phyloP scores from a whole-genome alignment of 805 yeast species.

The Candida patagonica region DNA sequence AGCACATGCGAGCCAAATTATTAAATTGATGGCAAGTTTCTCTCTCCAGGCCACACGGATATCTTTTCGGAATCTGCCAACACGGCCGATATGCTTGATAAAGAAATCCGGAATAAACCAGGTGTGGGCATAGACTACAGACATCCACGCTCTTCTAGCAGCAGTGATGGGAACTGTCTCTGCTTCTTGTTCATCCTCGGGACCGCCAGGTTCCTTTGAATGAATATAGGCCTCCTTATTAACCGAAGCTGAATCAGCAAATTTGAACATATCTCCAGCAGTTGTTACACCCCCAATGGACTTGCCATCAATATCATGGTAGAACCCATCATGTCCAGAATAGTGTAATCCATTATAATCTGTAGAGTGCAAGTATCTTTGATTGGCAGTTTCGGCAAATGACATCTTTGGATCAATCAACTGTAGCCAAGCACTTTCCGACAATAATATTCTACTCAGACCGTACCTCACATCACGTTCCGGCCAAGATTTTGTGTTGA shows the following conservation, averaged over 20 bases:
- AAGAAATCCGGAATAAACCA: slow-evolving; percentile 34
- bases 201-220: slow-evolving; percentile 24
- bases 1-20: slow-evolving; percentile 33
- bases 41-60: slow-evolving; percentile 36
- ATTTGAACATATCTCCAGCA: slow-evolving; percentile 28
- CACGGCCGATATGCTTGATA: slow-evolving; percentile 24
- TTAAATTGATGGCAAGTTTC: slow-evolving; percentile 33
- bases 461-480: slow-evolving; percentile 32
- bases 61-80: slow-evolving; percentile 28
- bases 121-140: slow-evolving; percentile 29
- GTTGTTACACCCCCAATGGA: slow-evolving; percentile 26
- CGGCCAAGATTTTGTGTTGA: slow-evolving; percentile 27
- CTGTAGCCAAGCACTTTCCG: slow-evolving; percentile 33
- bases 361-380: slow-evolving; percentile 20
- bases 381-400: slow-evolving; percentile 27
- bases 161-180: slow-evolving; percentile 24
- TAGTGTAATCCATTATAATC: slow-evolving; percentile 13
- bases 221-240: slow-evolving; percentile 22
- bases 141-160: slow-evolving; percentile 30
- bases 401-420: slow-evolving; percentile 30
- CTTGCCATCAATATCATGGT: slow-evolving; percentile 27
- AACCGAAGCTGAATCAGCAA: slow-evolving; percentile 16
- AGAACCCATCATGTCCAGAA: slow-evolving; percentile 23
- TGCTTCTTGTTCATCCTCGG: slow-evolving; percentile 23
- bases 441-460: slow-evolving; percentile 32